phyloP scores from a whole-genome alignment of 345 rosid genomes.

The Melastoma malabathricum region DNA sequence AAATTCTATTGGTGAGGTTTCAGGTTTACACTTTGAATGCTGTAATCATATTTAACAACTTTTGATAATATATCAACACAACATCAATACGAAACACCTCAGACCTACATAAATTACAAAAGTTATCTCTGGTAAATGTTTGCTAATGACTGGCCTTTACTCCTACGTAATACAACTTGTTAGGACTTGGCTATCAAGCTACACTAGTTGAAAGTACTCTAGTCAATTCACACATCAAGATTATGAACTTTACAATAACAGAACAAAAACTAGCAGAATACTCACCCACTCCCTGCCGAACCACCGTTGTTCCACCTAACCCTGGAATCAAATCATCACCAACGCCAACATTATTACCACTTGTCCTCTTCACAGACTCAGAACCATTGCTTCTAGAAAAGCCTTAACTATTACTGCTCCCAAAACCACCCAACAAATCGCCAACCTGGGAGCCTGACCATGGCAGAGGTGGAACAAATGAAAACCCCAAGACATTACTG shows the following conservation, averaged over 20 bases:
- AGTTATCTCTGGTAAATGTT: too few relatives aligned
- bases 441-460: conserved; percentile 23
- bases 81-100: too few relatives aligned
- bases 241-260: background rate
- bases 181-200: too few relatives aligned
- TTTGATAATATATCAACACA: too few relatives aligned
- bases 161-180: too few relatives aligned
- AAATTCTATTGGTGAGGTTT: too few relatives aligned
- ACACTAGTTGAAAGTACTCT: too few relatives aligned
- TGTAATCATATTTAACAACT: too few relatives aligned
- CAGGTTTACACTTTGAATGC: too few relatives aligned
- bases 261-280: conserved; percentile 4
- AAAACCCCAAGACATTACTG: conserved; percentile 33
- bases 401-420: background rate
- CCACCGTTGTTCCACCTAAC: conserved; percentile 38
- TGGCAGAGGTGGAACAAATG: conserved; percentile 28
- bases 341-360: conserved; percentile 12
- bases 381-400: conserved; percentile 4
- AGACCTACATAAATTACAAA: too few relatives aligned
- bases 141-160: too few relatives aligned
- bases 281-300: conserved; percentile 25
- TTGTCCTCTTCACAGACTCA: background rate
- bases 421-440: conserved; percentile 48
- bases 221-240: too few relatives aligned
- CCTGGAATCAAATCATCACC: conserved; percentile 70